Evolutionary conservation across 1,139 yeast species (phyloP), one percentile per base, ranked within the genome.

Genomic region (Ogataea hybrid): DNA sequence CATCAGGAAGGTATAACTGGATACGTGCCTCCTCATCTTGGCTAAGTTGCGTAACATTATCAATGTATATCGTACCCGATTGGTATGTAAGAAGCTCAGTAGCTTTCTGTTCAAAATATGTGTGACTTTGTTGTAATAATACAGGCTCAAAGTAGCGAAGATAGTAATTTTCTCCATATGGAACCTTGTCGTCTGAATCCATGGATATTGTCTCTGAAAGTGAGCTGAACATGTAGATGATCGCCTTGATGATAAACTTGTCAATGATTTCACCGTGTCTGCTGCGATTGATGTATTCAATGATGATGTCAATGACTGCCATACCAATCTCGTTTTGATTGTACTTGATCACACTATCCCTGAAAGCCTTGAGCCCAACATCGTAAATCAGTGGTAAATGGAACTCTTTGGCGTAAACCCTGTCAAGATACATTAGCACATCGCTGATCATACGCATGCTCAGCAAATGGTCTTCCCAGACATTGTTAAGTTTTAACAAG

Each of bases 371-470:
- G 32, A 62, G 49, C 0, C 96, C 96, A 35, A 84, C 71, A 56
- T 89, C 96, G 56, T 84, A 84, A 4, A 86, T 73, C 41, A 82
- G 66, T 2, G 88, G 78, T 38, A 78, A 66, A 51, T 79, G 80
- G 44, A 79, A 77, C 50, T 84, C 95, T 49, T 79, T 80, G 22
- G 90, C 86, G 53, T 85, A 88, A 0, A 88, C 96, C 33, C 96
- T 74, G 59, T 92, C 75, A 56, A 92, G 66, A 58, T 92, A 92
- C 86, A 89, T 83, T 62, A 89, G 66, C 4, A 92, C 85, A 60
- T 92, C 97, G 52, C 94, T 78, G 31, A 90, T 77, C 70, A 86
- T 80, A 51, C 85, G 73, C 83, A 89, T 84, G 37, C 87, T 75
- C 36, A 81, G 71, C 32, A 82, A 65, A 61, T 86, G 94, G 39